Evolutionary conservation across 345 rosid species (phyloP).

Genomic region (Populus euphratica): DNA sequence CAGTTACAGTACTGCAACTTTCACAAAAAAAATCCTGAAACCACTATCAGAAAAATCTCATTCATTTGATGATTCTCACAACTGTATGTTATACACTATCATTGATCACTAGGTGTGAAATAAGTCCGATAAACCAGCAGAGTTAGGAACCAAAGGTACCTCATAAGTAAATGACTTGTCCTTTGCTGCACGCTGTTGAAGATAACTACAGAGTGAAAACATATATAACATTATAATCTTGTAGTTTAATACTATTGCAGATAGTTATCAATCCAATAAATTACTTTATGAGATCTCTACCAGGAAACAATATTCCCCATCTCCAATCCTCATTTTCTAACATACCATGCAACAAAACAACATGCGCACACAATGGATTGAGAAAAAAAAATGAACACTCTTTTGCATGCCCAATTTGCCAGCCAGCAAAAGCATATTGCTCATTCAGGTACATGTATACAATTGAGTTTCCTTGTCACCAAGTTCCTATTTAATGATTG

Average conservation of each 20-base stretch:
- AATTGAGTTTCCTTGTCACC: neutral
- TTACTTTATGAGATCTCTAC: neutral
- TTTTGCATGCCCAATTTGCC: neutral
- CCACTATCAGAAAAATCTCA: neutral
- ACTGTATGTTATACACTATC: neutral
- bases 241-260: neutral
- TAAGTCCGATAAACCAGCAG: neutral
- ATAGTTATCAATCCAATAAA: neutral
- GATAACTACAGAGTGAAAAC: conserved; percentile 62
- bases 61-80: neutral
- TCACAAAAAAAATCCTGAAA: neutral
- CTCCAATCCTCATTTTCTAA: neutral
- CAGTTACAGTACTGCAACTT: neutral
- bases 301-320: conserved; percentile 2
- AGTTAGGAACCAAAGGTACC: conserved; percentile 42
- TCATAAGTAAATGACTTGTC: conserved; percentile 86
- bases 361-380: neutral
- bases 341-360: neutral
- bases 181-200: conserved; percentile 65
- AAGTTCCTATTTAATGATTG: neutral
- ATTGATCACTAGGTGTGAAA: neutral
- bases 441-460: neutral
- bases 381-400: neutral
- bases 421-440: neutral
- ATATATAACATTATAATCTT: conserved; percentile 9